Evolutionary conservation across 2,329 filamentous ascomycete genomes (phyloP), one percentile per base, ranked within the genome.

Genomic region (Penicillium aurantiogriseum): DNA sequence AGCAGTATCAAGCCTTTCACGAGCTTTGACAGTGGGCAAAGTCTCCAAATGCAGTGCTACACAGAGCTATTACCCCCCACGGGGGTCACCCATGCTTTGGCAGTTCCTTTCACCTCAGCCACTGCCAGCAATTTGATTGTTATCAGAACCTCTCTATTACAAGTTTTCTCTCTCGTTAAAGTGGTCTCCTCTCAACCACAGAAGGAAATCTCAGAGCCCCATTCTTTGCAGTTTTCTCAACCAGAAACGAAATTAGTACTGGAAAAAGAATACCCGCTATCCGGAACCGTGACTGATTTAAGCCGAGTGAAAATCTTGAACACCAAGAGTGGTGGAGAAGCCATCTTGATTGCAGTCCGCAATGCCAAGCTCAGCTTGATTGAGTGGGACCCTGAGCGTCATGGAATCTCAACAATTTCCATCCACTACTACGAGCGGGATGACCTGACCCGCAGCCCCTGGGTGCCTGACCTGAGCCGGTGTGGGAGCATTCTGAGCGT

Each of bases 401-500:
- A 90, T 74, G 85, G 85, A 51, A 87, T 97, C 67, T 87, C 88
- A 67, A 97, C 93, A 52, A 85, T 94, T 62, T 97, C 93, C 51
- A 93, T 99, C 68, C 94, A 99, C 79, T 97, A 92, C 81, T 99
- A 97, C 77, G 94, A 99, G 75, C 90, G 94, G 73, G 92, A 97
- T 70, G 92, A 96, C 71, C 80, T 93, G 60, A 86, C 89, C 64
- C 87, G 88, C 52, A 89, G 86, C 61, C 92, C 93, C 0, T 97
- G 92, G 88, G 87, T 89, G 50, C 83, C 88, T 51, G 84, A 88
- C 54, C 78, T 95, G 68, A 86, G 85, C 71, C 85, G 89, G 61
- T 91, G 88, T 71, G 83, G 87, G 74, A 96, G 89, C 73, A 89
- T 90, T 67, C 80, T 99, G 68, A 89, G 88, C 49, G 90, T 93